Evolutionary conservation across 1,284 basidiomycete species (phyloP).

Genomic region (Xerocomus minutiporus): DNA sequence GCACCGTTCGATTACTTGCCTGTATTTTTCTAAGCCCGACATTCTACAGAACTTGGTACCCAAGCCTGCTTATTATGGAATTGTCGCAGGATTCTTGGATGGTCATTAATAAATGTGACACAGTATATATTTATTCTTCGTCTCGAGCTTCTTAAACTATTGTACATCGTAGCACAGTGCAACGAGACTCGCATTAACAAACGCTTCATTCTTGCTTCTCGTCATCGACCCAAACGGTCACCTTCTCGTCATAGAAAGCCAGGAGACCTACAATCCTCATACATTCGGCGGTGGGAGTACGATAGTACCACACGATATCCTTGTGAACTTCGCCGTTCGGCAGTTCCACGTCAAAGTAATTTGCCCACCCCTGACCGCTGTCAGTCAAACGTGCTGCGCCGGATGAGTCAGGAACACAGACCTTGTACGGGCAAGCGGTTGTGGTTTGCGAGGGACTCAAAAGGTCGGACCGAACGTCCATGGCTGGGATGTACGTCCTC

Average conservation of each 20-base stretch:
- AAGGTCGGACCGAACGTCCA: constrained; percentile 50
- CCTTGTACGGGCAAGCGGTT: constrained; percentile 63
- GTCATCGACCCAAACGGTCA: constrained; percentile 62
- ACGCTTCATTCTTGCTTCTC: constrained; percentile 38
- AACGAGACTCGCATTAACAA: neutral
- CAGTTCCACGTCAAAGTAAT: constrained; percentile 51
- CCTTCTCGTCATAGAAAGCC: constrained; percentile 64
- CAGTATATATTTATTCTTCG: neutral
- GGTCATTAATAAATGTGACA: too few relatives aligned
- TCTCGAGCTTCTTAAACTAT: neutral
- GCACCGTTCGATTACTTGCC: neutral
- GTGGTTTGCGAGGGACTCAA: constrained; percentile 44
- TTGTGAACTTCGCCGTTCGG: constrained; percentile 41
- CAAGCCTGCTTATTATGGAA: constrained; percentile 15
- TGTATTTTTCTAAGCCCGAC: neutral
- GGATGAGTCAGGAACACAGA: constrained; percentile 17
- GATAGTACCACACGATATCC: constrained; percentile 63
- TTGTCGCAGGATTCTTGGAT: constrained; percentile 7
- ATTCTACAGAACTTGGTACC: constrained; percentile 9
- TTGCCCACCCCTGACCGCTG: constrained; percentile 49
- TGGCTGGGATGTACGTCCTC: constrained; percentile 58
- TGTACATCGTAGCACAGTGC: constrained; percentile 7
- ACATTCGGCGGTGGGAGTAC: constrained; percentile 47
- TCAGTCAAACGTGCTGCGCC: neutral
- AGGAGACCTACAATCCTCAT: constrained; percentile 49